Percentiles rank a stretch among this genome's conserved stretches.
Evolutionary conservation across 2,329 filamentous ascomycete genomes (phyloP).

Genomic region (Clarireedia paspali): DNA sequence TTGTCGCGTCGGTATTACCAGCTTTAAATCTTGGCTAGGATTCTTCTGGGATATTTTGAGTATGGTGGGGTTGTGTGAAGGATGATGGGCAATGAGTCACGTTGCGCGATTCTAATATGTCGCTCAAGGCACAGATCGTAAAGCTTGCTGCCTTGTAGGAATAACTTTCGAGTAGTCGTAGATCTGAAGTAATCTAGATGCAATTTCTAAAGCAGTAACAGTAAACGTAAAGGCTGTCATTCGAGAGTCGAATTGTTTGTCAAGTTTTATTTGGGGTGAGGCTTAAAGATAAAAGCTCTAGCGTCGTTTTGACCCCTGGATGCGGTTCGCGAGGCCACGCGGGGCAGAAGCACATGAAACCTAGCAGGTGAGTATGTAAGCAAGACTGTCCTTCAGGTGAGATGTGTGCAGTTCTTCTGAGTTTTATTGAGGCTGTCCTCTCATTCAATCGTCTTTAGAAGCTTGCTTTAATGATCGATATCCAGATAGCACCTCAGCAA

Average conservation of each 20-base stretch:
- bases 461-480: no score
- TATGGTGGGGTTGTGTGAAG: not conserved
- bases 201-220: not conserved
- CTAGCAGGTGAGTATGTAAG: not conserved
- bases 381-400: not conserved
- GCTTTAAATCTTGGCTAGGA: not conserved
- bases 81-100: constrained; percentile 7
- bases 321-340: not conserved
- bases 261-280: not conserved
- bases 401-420: not conserved
- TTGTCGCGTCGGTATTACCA: not conserved
- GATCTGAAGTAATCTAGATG: not conserved
- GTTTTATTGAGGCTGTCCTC: no score
- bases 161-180: no score
- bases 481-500: no score
- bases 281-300: not conserved
- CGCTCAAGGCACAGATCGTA: no score
- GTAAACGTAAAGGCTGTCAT: not conserved
- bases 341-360: not conserved
- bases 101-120: not conserved
- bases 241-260: not conserved
- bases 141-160: no score
- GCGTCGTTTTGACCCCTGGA: not conserved
- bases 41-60: not conserved
- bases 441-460: no score